Conservation (phyloP, 257 asterid species). For the Primulina tabacum region DNA sequence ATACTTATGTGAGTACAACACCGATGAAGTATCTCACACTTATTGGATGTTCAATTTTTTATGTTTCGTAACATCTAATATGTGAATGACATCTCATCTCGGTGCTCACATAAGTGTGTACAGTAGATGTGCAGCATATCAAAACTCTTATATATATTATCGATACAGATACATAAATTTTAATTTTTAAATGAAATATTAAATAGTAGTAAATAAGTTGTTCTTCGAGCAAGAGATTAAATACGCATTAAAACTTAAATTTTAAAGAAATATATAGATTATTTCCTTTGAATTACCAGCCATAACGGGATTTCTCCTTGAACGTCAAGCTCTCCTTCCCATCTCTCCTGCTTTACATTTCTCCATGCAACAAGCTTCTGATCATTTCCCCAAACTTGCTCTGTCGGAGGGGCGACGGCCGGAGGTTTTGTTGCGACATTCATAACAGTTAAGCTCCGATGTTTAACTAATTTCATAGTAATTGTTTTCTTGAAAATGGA, state of each 20-base stretch:
- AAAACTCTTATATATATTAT: too few relatives aligned
- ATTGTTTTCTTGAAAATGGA: slow-evolving; percentile 19
- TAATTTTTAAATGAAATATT: background rate
- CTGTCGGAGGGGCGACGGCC: slow-evolving; percentile 27
- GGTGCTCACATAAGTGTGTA: too few relatives aligned
- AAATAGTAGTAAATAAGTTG: background rate
- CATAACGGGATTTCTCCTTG: slow-evolving; percentile 82
- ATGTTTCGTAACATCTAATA: too few relatives aligned
- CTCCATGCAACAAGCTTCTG: slow-evolving; percentile 75
- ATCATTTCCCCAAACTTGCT: slow-evolving; percentile 25
- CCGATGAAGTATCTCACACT: too few relatives aligned
- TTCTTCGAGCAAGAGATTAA: too few relatives aligned
- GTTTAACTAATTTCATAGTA: background rate
- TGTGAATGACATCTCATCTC: too few relatives aligned
- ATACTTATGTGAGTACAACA: too few relatives aligned
- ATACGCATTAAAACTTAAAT: too few relatives aligned
- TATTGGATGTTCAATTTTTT: too few relatives aligned
- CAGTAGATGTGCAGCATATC: too few relatives aligned
- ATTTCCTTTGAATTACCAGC: slow-evolving; percentile 49
- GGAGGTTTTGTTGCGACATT: slow-evolving; percentile 53
- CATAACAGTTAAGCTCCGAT: slow-evolving; percentile 20
- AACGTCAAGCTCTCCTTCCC: slow-evolving; percentile 90
- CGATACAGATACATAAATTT: too few relatives aligned
- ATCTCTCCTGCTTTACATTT: slow-evolving; percentile 71
- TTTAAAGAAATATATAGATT: too few relatives aligned